phyloP scores from a whole-genome alignment of 257 asterid species.

The Salvia rosmarinus region DNA sequence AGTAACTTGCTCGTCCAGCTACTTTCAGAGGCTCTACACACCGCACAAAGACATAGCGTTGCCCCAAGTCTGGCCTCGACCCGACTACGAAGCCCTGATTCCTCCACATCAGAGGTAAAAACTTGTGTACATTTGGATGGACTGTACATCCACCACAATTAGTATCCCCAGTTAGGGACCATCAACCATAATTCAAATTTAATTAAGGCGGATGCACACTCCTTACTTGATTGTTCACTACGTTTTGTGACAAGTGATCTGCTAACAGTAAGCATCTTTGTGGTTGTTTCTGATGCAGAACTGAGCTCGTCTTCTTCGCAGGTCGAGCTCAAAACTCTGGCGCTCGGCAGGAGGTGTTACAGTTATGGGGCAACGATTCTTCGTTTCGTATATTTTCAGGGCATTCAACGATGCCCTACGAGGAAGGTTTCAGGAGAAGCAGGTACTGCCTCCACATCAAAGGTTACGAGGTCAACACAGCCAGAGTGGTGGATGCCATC shows the following conservation, averaged over 20 bases:
- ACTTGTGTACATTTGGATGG: too few relatives aligned
- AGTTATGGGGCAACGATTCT: conserved; percentile 60
- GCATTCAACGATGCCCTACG: conserved; percentile 55
- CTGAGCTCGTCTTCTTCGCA: conserved; percentile 65
- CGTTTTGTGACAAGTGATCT: too few relatives aligned
- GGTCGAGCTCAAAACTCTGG: conserved; percentile 75
- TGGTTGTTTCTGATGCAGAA: conserved; percentile 43
- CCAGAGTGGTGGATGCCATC: conserved; percentile 76
- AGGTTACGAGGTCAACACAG: conserved; percentile 90
- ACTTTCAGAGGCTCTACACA: conserved; percentile 73
- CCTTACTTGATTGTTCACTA: too few relatives aligned
- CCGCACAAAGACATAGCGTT: conserved; percentile 70
- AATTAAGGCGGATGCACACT: too few relatives aligned
- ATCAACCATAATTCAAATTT: too few relatives aligned
- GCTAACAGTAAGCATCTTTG: too few relatives aligned
- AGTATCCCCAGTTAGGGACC: too few relatives aligned
- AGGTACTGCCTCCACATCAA: conserved; percentile 76
- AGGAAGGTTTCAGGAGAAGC: conserved; percentile 72
- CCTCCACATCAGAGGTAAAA: conserved; percentile 52
- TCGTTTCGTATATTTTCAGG: conserved; percentile 59
- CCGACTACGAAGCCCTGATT: conserved; percentile 32
- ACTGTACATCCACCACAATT: too few relatives aligned
- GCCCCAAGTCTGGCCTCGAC: conserved; percentile 90
- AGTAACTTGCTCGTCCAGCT: conserved; percentile 72
- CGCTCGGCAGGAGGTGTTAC: conserved; percentile 50